These are phyloP conservation scores for Jamesozyma piceae DNA, from an alignment of 805 yeast genomes.

Conservation along the genomic window DNA sequence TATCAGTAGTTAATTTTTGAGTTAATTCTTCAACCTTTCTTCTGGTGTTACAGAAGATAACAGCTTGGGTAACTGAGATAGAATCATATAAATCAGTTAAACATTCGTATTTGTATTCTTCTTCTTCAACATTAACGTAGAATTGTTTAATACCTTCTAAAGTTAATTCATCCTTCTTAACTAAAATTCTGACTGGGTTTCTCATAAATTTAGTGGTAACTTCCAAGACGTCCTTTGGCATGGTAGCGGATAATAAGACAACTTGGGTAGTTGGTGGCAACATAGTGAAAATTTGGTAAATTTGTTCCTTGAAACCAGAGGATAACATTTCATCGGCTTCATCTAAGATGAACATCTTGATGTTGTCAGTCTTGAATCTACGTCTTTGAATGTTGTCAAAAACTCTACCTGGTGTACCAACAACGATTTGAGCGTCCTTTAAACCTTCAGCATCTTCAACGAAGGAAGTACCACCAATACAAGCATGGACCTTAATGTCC, in stretches of 20 bases:
- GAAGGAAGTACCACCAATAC: constrained; percentile 92
- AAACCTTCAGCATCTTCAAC: constrained; percentile 81
- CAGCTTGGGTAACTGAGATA: constrained; percentile 92
- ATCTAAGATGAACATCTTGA: constrained; percentile 91
- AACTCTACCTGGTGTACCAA: constrained; percentile 98
- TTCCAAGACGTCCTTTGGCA: constrained; percentile 84
- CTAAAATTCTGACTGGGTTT: constrained; percentile 88
- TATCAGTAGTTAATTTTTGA: constrained; percentile 63
- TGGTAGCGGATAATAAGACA: constrained; percentile 89
- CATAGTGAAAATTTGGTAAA: constrained; percentile 78
- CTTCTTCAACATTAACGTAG: constrained; percentile 83
- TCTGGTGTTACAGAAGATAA: constrained; percentile 95
- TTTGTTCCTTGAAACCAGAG: constrained; percentile 87
- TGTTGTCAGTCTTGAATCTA: constrained; percentile 66
- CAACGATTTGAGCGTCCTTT: constrained; percentile 78
- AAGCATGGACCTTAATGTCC: constrained; percentile 88
- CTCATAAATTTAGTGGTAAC: constrained; percentile 88
- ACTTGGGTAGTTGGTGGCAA: constrained; percentile 84
- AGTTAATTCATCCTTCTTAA: constrained; percentile 88
- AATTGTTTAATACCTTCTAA: constrained; percentile 92
- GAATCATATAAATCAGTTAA: constrained; percentile 92
- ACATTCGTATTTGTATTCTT: constrained; percentile 89
- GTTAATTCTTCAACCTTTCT: constrained; percentile 88
- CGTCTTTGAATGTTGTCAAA: constrained; percentile 91
- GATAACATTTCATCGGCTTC: constrained; percentile 96